Conservation (phyloP, 805 yeast species). For the Candida michaelii region DNA sequence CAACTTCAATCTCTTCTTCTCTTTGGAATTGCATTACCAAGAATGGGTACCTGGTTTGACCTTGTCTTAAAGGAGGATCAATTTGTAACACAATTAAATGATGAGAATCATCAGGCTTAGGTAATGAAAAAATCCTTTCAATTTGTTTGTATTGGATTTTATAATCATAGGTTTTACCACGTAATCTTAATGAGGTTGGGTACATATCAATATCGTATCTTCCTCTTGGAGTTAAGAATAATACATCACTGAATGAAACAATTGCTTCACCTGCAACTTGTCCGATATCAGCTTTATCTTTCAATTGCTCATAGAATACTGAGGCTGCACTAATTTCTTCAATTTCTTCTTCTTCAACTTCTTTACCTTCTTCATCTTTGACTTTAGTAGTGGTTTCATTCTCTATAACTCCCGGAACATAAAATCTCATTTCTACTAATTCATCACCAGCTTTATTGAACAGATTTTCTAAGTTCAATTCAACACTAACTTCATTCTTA, state of each 20-base stretch:
- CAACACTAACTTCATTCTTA: slow-evolving; percentile 90
- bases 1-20: slow-evolving; percentile 90
- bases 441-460: slow-evolving; percentile 87
- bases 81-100: slow-evolving; percentile 86
- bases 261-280: slow-evolving; percentile 93
- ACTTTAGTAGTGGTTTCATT: slow-evolving; percentile 35
- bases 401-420: slow-evolving; percentile 82
- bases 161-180: slow-evolving; percentile 98
- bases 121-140: slow-evolving; percentile 86
- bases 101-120: slow-evolving; percentile 91
- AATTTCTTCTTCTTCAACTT: slow-evolving; percentile 34
- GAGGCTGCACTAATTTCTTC: slow-evolving; percentile 71
- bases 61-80: slow-evolving; percentile 97
- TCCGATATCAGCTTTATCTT: slow-evolving; percentile 92
- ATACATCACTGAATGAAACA: slow-evolving; percentile 85
- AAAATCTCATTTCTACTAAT: slow-evolving; percentile 89
- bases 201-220: slow-evolving; percentile 97
- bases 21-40: slow-evolving; percentile 84
- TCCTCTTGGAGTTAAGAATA: slow-evolving; percentile 96
- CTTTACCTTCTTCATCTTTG: slow-evolving; percentile 33
- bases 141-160: slow-evolving; percentile 88
- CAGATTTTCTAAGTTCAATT: slow-evolving; percentile 62
- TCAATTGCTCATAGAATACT: slow-evolving; percentile 84
- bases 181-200: slow-evolving; percentile 77
- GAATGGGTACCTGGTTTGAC: slow-evolving; percentile 95